phyloP scores from a whole-genome alignment of 768 basidiomycete genomes.

The Leccinum boreale region DNA sequence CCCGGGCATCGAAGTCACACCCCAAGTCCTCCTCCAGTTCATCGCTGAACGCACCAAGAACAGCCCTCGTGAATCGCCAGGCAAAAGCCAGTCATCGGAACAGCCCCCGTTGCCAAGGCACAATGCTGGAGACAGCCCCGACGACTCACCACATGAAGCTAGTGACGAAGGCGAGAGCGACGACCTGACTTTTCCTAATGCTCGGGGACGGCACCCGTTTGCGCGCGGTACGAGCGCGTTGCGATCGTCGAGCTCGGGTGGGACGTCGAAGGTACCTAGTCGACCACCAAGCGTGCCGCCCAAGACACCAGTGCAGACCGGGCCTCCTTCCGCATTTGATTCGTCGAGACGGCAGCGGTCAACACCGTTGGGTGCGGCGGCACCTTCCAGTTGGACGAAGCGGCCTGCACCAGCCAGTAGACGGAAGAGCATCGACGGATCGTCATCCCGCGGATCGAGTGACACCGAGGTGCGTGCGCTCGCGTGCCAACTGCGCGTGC shows the following conservation, averaged over 20 bases:
- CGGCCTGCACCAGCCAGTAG: slow-evolving; percentile 65
- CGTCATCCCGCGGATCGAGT: slow-evolving; percentile 45
- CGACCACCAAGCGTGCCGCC: slow-evolving; percentile 61
- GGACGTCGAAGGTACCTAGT: slow-evolving; percentile 42
- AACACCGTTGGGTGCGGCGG: slow-evolving; percentile 52
- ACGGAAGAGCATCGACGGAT: slow-evolving; percentile 69
- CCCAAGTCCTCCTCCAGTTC: slow-evolving; percentile 58
- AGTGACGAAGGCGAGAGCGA: slow-evolving; percentile 34
- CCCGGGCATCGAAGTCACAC: slow-evolving; percentile 66
- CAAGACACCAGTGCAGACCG: slow-evolving; percentile 40
- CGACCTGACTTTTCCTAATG: slow-evolving; percentile 33
- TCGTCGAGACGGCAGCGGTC: slow-evolving; percentile 66
- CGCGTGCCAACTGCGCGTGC: neutral
- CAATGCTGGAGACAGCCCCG: slow-evolving; percentile 29
- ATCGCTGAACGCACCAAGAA: slow-evolving; percentile 58
- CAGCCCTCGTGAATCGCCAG: slow-evolving; percentile 30
- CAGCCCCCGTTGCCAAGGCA: slow-evolving; percentile 10
- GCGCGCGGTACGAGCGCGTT: slow-evolving; percentile 30
- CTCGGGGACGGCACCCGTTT: slow-evolving; percentile 37
- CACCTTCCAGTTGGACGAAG: slow-evolving; percentile 77
- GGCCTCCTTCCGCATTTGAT: slow-evolving; percentile 61
- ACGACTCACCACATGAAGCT: slow-evolving; percentile 33
- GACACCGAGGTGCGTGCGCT: slow-evolving; percentile 65
- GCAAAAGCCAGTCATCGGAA: slow-evolving; percentile 13
- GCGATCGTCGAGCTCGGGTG: slow-evolving; percentile 58